A percentile compares a stretch with the other conserved stretches of the same genome.
phyloP scores from a whole-genome alignment of 75 land plant genomes.

The Ceratopteris richardii region DNA sequence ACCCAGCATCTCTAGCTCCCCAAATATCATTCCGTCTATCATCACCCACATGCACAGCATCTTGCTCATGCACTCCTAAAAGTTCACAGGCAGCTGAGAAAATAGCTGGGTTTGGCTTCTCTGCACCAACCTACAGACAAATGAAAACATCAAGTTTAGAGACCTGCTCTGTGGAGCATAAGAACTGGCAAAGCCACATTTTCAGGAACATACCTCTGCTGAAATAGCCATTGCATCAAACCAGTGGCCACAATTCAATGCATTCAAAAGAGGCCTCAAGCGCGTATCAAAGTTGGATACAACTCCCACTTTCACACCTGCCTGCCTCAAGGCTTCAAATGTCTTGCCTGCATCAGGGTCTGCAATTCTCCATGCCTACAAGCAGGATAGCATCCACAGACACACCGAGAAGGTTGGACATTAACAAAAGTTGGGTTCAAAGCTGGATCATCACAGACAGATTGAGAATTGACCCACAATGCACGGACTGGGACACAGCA shows the following conservation, averaged over 20 bases:
- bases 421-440: too few species aligned
- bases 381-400: background rate
- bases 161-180: background rate
- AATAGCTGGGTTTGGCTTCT: slow-evolving; percentile 90
- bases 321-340: slow-evolving; percentile 55
- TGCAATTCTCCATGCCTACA: slow-evolving; percentile 72
- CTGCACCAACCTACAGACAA: slow-evolving; percentile 60
- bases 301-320: slow-evolving; percentile 74
- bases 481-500: too few species aligned
- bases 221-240: slow-evolving; percentile 87
- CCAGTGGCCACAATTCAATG: slow-evolving; percentile 74
- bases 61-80: slow-evolving; percentile 77
- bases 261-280: slow-evolving; percentile 56
- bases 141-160: background rate
- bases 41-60: slow-evolving; percentile 88
- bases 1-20: slow-evolving; percentile 96
- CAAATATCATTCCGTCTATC: slow-evolving; percentile 79
- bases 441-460: too few species aligned
- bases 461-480: too few species aligned
- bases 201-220: slow-evolving; percentile 76
- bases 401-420: too few species aligned
- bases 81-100: slow-evolving; percentile 77
- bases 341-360: slow-evolving; percentile 80
- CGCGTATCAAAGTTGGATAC: slow-evolving; percentile 90
- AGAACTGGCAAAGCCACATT: background rate